Evolutionary conservation across 2,329 filamentous ascomycete species (phyloP), one percentile per base, ranked within the genome.

Genomic region (Penicillium sp.): DNA sequence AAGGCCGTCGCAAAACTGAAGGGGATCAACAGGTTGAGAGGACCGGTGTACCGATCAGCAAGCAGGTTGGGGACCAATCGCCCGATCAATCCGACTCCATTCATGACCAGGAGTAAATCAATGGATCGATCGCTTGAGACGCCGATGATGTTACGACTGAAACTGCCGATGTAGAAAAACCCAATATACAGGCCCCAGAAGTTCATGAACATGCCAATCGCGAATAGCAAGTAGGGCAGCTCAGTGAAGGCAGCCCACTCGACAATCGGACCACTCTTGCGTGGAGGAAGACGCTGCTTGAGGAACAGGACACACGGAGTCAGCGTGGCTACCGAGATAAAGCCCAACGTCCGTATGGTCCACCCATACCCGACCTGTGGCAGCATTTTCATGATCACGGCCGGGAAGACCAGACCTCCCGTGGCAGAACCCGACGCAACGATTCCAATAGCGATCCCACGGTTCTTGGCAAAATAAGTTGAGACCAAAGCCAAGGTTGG

Each of bases 321-420:
- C 4, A 77, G 64, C 0, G 78, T 75, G 0, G 73, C 78, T 2
- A 87, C 61, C 27, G 84, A 83, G 33, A 89, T 78, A 50, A 89
- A 81, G 0, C 82, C 86, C 60, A 87, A 78, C 0, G 82, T 79
- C 0, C 86, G 77, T n/a, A 87, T 79, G 0, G 87, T 86, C 85
- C 86, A 88, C 0, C 78, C 77, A 65, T 87, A 89, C 0, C 87
- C 87, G 4, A 88, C 73, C 19, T 75, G 76, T 0, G 85, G 83
- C 2, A 87, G 72, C 11, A 88, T 71, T 53, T 84, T 80, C 64
- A 80, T 76, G 1, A 82, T 77, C 19, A 84, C 78, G 2, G 83
- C 76, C 0, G 87, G 86, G 66, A 87, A 90, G 3, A 89, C 77
- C 23, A 88, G 74, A 0, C 86, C 86, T 1, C 87, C 87, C 0